A percentile compares a stretch with the other conserved stretches of the same genome.
Conservation (phyloP, 2,329 filamentous ascomycete species). For the Pseudocercospora eumusae region DNA sequence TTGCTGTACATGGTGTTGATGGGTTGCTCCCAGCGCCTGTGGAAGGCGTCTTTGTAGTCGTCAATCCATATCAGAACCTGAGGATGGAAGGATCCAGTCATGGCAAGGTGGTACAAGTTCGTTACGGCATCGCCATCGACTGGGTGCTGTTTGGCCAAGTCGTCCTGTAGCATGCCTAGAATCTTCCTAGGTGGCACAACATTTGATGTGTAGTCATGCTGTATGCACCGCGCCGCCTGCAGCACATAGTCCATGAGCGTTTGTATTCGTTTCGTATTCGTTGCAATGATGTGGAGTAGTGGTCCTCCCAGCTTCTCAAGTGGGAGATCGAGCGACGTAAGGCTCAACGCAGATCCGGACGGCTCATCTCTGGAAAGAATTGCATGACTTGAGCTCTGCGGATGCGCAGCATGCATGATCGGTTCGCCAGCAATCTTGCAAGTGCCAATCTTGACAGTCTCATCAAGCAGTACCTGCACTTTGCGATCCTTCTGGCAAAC, state of each 20-base stretch:
- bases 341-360: constrained; percentile 11
- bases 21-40: constrained; percentile 93
- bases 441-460: constrained; percentile 36
- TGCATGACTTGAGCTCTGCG: constrained; percentile 72
- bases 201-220: constrained; percentile 78
- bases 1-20: constrained; percentile 75
- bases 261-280: constrained; percentile 80
- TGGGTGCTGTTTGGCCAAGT: constrained; percentile 63
- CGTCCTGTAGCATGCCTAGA: constrained; percentile 62
- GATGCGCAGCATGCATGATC: constrained; percentile 67
- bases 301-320: constrained; percentile 43
- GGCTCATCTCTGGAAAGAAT: constrained; percentile 52
- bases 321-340: constrained; percentile 31
- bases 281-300: constrained; percentile 79
- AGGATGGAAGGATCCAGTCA: constrained; percentile 76
- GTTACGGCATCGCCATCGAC: constrained; percentile 66
- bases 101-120: constrained; percentile 78
- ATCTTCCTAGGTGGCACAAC: constrained; percentile 60
- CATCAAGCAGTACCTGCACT: constrained; percentile 35
- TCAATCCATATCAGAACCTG: constrained; percentile 79
- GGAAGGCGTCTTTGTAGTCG: constrained; percentile 44
- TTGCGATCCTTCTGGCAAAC: constrained; percentile 26
- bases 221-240: constrained; percentile 76
- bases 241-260: constrained; percentile 83
- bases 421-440: constrained; percentile 23